A percentile compares a stretch with the other conserved stretches of the same genome.
Conservation (phyloP, 305 asterid species). For the Fraxinus dipetala region DNA sequence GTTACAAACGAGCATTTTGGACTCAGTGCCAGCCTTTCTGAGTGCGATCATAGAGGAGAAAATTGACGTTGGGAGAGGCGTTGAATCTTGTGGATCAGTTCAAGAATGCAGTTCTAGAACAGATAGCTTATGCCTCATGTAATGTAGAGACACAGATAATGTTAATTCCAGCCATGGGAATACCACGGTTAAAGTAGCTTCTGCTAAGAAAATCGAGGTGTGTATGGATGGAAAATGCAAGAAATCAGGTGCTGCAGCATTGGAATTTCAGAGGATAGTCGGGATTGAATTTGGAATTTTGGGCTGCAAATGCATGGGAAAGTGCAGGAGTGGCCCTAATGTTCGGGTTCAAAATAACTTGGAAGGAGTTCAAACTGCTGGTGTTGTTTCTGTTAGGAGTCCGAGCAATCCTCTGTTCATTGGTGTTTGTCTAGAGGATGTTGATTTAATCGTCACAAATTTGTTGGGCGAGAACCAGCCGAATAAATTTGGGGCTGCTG, state of each 20-base stretch:
- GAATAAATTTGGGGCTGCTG: slow-evolving; percentile 29
- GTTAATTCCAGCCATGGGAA: neutral
- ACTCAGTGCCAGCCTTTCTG: neutral
- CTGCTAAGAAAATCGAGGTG: slow-evolving; percentile 57
- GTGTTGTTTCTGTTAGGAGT: neutral
- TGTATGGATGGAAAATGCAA: slow-evolving; percentile 96
- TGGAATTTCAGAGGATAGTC: slow-evolving; percentile 49
- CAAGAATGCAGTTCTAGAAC: slow-evolving; percentile 14
- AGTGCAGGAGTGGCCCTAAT: slow-evolving; percentile 75
- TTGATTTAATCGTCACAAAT: slow-evolving; percentile 50
- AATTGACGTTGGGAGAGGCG: neutral
- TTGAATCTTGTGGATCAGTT: slow-evolving; percentile 5
- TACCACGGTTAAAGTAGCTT: neutral
- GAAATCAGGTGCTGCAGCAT: slow-evolving; percentile 53
- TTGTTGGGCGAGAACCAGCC: slow-evolving; percentile 36
- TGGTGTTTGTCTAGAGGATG: slow-evolving; percentile 77
- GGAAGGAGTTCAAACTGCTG: neutral
- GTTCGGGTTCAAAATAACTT: slow-evolving; percentile 45
- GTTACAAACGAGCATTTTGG: neutral
- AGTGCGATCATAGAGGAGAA: neutral
- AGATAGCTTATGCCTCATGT: neutral
- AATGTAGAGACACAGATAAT: neutral
- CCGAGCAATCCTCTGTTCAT: slow-evolving; percentile 38
- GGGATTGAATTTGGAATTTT: slow-evolving; percentile 65
- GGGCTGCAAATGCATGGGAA: slow-evolving; percentile 93